These are phyloP conservation scores for Hypoxylon perforatum DNA, from an alignment of 495 filamentous ascomycete species.

Conservation along the genomic window DNA sequence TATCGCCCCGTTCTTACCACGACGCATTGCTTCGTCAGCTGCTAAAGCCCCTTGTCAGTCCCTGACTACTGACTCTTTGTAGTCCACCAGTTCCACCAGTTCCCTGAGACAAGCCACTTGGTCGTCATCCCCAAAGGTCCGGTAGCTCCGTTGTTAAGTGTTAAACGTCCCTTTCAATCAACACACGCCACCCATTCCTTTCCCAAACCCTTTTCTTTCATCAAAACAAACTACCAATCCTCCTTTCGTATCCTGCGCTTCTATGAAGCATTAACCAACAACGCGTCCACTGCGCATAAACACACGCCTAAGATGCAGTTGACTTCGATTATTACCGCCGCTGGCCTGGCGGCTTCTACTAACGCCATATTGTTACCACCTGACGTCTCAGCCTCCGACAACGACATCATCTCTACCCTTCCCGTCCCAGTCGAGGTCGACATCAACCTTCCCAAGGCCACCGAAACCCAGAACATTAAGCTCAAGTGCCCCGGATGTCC, in stretches of 20 bases:
- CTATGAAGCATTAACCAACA: constrained; percentile 39
- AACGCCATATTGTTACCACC: constrained; percentile 49
- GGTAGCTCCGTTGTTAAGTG: not conserved
- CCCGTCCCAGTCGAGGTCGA: constrained; percentile 40
- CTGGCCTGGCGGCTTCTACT: constrained; percentile 46
- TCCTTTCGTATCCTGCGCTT: constrained; percentile 29
- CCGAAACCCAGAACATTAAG: constrained; percentile 41
- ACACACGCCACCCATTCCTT: constrained; percentile 36
- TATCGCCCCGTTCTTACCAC: too few species aligned
- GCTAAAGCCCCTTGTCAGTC: too few species aligned
- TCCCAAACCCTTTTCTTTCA: constrained; percentile 25
- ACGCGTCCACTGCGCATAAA: constrained; percentile 18
- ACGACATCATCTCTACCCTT: constrained; percentile 40
- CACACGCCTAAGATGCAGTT: constrained; percentile 42
- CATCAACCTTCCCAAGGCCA: constrained; percentile 15
- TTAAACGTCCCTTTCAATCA: constrained; percentile 18
- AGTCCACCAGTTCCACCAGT: too few species aligned
- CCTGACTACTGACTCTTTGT: too few species aligned
- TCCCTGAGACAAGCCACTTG: too few species aligned
- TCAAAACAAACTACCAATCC: constrained; percentile 29
- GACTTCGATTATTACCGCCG: constrained; percentile 41
- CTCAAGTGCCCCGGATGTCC: constrained; percentile 59
- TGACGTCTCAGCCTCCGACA: constrained; percentile 35
- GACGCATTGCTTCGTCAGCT: too few species aligned
- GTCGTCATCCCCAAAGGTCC: not conserved